Percentiles rank a stretch among this genome's conserved stretches.
phyloP scores from a whole-genome alignment of 768 basidiomycete genomes.

The Grammothele lineata region DNA sequence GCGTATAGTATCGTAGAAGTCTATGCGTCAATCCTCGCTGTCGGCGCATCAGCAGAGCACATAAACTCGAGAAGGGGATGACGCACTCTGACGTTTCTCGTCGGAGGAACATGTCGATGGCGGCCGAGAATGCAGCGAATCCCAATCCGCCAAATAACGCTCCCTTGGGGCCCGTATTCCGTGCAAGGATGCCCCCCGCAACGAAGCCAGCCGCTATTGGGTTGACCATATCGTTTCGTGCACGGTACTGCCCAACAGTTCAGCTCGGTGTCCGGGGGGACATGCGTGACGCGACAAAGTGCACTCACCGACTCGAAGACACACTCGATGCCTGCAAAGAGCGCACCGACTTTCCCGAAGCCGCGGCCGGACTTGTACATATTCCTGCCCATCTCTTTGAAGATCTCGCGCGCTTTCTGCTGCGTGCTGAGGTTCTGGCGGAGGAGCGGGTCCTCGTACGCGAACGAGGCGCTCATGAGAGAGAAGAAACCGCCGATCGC shows the following conservation, averaged over 20 bases:
- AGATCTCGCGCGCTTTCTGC: slow-evolving; percentile 80
- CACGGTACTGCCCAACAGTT: slow-evolving; percentile 72
- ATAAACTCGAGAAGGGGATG: background rate
- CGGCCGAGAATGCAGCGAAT: slow-evolving; percentile 91
- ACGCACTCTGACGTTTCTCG: slow-evolving; percentile 77
- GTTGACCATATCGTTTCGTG: slow-evolving; percentile 93
- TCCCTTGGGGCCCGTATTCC: slow-evolving; percentile 82
- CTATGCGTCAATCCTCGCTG: slow-evolving; percentile 21
- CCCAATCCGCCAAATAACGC: slow-evolving; percentile 85
- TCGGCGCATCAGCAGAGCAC: background rate
- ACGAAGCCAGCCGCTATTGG: slow-evolving; percentile 84
- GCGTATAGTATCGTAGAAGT: background rate
- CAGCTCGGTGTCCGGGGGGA: too few species aligned
- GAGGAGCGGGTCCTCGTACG: slow-evolving; percentile 89
- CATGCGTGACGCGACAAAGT: too few species aligned
- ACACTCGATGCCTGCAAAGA: slow-evolving; percentile 95
- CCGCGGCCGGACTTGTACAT: slow-evolving; percentile 91
- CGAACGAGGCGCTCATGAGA: slow-evolving; percentile 92
- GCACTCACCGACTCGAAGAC: slow-evolving; percentile 90
- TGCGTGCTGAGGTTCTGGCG: slow-evolving; percentile 57
- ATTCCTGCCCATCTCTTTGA: slow-evolving; percentile 90
- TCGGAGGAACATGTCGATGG: slow-evolving; percentile 81
- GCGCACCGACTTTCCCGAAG: slow-evolving; percentile 89
- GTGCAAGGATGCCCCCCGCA: slow-evolving; percentile 83
- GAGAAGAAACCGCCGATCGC: slow-evolving; percentile 94